phyloP scores from a whole-genome alignment of 495 filamentous ascomycete species.

The Penicillium longicatenatum region DNA sequence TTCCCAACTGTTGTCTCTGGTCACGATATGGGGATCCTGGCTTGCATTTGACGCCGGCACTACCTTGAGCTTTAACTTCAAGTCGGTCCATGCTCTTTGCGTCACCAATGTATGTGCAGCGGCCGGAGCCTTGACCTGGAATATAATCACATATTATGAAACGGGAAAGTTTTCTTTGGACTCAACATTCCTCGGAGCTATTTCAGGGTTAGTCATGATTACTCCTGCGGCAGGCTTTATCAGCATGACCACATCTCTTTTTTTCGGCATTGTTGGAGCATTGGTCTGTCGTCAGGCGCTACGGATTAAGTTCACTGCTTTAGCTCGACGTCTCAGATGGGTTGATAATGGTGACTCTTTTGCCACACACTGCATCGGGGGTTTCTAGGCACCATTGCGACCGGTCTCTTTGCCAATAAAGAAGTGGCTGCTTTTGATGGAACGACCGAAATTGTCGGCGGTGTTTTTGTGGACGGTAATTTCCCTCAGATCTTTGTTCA shows the following conservation, averaged over 20 bases:
- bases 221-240: constrained; percentile 50
- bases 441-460: constrained; percentile 36
- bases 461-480: constrained; percentile 51
- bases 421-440: constrained; percentile 48
- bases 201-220: constrained; percentile 52
- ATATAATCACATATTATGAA: constrained; percentile 45
- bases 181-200: constrained; percentile 52
- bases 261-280: constrained; percentile 46
- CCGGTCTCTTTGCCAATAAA: constrained; percentile 38
- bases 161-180: constrained; percentile 50
- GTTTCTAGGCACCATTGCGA: constrained; percentile 39
- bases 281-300: constrained; percentile 48
- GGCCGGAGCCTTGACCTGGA: constrained; percentile 49
- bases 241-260: constrained; percentile 45
- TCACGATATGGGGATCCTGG: constrained; percentile 58
- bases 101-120: constrained; percentile 54
- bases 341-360: constrained; percentile 51
- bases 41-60: constrained; percentile 58
- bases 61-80: constrained; percentile 46
- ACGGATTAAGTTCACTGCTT: constrained; percentile 48
- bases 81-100: constrained; percentile 47
- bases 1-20: constrained; percentile 51
- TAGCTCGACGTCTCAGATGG: constrained; percentile 35
- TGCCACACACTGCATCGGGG: constrained; percentile 50
- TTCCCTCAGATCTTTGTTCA: constrained; percentile 56